phyloP scores from a whole-genome alignment of 2,329 filamentous ascomycete genomes.

The Plenodomus tracheiphilus region DNA sequence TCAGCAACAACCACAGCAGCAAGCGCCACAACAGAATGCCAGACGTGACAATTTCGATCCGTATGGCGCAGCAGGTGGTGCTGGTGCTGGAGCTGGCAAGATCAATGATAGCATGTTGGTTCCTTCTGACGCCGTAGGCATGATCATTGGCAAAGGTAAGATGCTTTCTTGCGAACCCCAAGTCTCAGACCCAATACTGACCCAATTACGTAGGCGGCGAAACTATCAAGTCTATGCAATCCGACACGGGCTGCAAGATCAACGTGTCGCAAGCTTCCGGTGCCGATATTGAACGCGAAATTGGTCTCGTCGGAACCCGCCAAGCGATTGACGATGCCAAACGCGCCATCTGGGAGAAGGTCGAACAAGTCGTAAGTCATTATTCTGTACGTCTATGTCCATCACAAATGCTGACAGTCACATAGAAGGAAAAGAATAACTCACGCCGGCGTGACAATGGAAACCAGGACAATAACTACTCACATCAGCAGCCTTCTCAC shows the following conservation, averaged over 20 bases:
- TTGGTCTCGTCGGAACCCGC: conserved; percentile 77
- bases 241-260: conserved; percentile 86
- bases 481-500: conserved; percentile 49
- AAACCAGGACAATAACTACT: conserved; percentile 49
- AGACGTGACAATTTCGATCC: conserved; percentile 46
- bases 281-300: conserved; percentile 81
- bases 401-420: conserved; percentile 17
- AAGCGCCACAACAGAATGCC: conserved; percentile 16
- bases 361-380: conserved; percentile 77
- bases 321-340: conserved; percentile 82
- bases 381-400: not conserved
- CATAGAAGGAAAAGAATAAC: conserved; percentile 53
- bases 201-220: conserved; percentile 65
- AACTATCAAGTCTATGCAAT: conserved; percentile 93
- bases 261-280: conserved; percentile 84
- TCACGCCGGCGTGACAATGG: conserved; percentile 47
- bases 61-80: conserved; percentile 34
- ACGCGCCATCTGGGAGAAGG: conserved; percentile 85
- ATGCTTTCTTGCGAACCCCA: not conserved
- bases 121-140: conserved; percentile 87
- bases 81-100: conserved; percentile 56
- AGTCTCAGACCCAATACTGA: conserved; percentile 15
- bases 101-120: conserved; percentile 82
- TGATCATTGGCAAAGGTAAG: conserved; percentile 88
- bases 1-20: conserved; percentile 15